These are phyloP conservation scores for Pichia membranifaciens DNA, from an alignment of 805 yeast genomes.

Conservation along the genomic window DNA sequence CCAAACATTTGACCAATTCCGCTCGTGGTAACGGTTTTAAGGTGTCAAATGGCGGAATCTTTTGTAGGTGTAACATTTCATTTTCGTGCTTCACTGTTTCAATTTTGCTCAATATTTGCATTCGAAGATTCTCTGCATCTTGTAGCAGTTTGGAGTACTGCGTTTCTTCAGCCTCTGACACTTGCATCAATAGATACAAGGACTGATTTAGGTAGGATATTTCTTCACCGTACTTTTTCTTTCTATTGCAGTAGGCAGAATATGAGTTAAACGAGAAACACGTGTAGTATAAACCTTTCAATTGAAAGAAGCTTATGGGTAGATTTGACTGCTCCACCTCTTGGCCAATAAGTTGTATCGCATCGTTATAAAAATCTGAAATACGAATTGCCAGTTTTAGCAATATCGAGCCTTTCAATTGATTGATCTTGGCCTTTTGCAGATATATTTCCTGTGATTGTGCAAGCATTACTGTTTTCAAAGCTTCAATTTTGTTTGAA, in stretches of 20 bases:
- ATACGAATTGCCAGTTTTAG: constrained; percentile 63
- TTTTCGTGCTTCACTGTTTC: constrained; percentile 68
- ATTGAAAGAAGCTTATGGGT: constrained; percentile 57
- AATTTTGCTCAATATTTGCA: constrained; percentile 40
- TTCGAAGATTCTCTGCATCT: constrained; percentile 47
- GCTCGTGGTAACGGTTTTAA: constrained; percentile 43
- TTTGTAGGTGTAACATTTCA: constrained; percentile 67
- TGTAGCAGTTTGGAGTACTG: constrained; percentile 32
- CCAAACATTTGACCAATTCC: constrained; percentile 44
- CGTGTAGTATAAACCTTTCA: constrained; percentile 59
- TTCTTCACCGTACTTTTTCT: constrained; percentile 63
- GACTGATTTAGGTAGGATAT: constrained; percentile 52
- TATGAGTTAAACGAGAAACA: constrained; percentile 67
- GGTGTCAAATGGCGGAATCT: constrained; percentile 44
- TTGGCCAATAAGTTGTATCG: neutral
- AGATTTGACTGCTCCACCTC: constrained; percentile 33
- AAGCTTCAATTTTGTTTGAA: neutral
- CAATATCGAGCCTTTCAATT: constrained; percentile 52
- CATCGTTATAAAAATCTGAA: constrained; percentile 42
- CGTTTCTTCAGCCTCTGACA: neutral
- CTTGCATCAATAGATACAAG: constrained; percentile 28
- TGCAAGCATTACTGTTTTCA: constrained; percentile 37
- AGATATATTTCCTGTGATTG: constrained; percentile 87
- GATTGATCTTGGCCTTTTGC: constrained; percentile 55
- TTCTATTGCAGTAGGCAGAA: constrained; percentile 43